A percentile compares a stretch with the other conserved stretches of the same genome.
phyloP scores from a whole-genome alignment of 164 flowering plant species.

The Saururus chinensis region DNA sequence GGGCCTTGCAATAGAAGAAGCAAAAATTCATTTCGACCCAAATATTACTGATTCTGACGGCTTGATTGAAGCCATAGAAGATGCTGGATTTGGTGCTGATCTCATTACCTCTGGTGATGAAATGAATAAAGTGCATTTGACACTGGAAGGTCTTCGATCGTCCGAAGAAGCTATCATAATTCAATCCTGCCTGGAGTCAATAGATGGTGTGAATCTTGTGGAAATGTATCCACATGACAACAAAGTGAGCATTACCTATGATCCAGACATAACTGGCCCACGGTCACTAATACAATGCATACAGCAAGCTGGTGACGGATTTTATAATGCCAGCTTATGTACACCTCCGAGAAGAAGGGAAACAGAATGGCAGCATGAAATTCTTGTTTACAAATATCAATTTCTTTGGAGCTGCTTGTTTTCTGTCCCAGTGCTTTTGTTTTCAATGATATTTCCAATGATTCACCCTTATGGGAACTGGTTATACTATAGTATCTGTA shows the following conservation, averaged over 20 bases:
- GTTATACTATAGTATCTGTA: slow-evolving; percentile 50
- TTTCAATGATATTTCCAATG: slow-evolving; percentile 92
- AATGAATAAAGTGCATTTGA: slow-evolving; percentile 55
- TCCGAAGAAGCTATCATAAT: slow-evolving; percentile 32
- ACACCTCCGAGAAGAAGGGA: slow-evolving; percentile 57
- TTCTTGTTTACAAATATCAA: slow-evolving; percentile 37
- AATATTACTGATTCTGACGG: slow-evolving; percentile 30
- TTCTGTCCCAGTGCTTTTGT: slow-evolving; percentile 67
- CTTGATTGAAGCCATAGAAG: slow-evolving; percentile 61
- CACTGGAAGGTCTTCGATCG: slow-evolving; percentile 51
- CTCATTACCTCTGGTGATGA: slow-evolving; percentile 65
- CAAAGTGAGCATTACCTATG: slow-evolving; percentile 54
- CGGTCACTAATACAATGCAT: slow-evolving; percentile 61
- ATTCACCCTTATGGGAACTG: slow-evolving; percentile 77
- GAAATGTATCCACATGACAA: slow-evolving; percentile 47
- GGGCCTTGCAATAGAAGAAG: slow-evolving; percentile 86
- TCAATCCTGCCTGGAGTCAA: slow-evolving; percentile 38
- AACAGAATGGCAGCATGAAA: slow-evolving; percentile 46
- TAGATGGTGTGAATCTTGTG: slow-evolving; percentile 57
- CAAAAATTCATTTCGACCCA: slow-evolving; percentile 78
- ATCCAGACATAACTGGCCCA: slow-evolving; percentile 75
- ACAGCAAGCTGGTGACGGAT: slow-evolving; percentile 35
- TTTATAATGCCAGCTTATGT: slow-evolving; percentile 52
- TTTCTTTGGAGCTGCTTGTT: slow-evolving; percentile 77
- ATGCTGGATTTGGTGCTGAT: slow-evolving; percentile 88